Evolutionary conservation across 208 protist genomes (phyloP), one percentile per base, ranked within the genome.

Genomic region (Leptomonas pyrrhocoris): DNA sequence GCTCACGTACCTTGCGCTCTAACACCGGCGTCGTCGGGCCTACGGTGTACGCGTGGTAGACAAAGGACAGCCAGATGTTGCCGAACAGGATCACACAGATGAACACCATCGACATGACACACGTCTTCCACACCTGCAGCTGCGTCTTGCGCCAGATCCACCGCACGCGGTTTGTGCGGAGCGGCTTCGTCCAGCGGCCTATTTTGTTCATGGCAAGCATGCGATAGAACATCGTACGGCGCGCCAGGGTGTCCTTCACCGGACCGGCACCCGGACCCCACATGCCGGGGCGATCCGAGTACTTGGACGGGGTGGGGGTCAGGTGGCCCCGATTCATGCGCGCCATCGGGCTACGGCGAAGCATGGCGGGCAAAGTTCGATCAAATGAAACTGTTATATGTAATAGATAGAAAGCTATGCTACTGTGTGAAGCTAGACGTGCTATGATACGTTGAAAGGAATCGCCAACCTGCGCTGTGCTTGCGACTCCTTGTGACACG

Each of bases 91-190:
- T 63, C 19, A 84, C 48, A 51, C 78, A 91, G 27, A 94, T 77
- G 56, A 94, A 94, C 19, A 94, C 87, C 85, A 96, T 93, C 31
- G 83, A 78, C 84, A 93, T 90, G 11, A 96, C 88, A 61, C 85
- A 88, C 21, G 92, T 92, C 64, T 94, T 96, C 89, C 88, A 96
- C 25, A 94, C 51, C 49, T 94, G 88, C 63, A 93, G 67, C 65
- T 96, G 92, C 43, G 85, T 88, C 69, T 94, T 93, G 54, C 92
- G 89, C 84, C 87, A 96, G 40, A 94, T 74, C 87, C 88, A 96
- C 1, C 88, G 81, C 9, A 75, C 87, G 8, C 87, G 80, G 58
- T 88, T 88, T 2, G 92, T 94, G 36, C 92, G 92, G 42, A 96
- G 77, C 8, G 92, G 92, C 79, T 94, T 94, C 56, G 92, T 96